Conservation (phyloP, 306 rosid species). For the Lathyrus sativus region DNA sequence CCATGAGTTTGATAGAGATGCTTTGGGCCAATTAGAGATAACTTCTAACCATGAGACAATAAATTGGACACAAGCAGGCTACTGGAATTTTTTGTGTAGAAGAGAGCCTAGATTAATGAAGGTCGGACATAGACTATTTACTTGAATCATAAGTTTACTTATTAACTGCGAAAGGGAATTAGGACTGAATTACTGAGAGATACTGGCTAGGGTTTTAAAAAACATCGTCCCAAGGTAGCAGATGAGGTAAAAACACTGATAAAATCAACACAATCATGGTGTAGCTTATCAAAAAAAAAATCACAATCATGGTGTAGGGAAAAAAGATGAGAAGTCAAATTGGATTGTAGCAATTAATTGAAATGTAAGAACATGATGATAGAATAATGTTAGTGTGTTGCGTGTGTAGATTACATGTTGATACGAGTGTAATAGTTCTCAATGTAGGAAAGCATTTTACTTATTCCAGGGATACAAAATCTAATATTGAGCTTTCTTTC, state of each 20-base stretch:
- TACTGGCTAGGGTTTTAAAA: not conserved
- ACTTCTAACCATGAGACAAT: not conserved
- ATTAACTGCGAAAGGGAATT: too few relatives aligned
- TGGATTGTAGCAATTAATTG: not conserved
- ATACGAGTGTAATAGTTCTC: not conserved
- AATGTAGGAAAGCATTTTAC: not conserved
- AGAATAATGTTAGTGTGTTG: not conserved
- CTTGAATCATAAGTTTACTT: not conserved
- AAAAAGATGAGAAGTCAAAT: not conserved
- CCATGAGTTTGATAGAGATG: not conserved
- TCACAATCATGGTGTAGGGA: too few relatives aligned
- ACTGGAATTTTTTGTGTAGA: not conserved
- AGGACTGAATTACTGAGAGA: not conserved
- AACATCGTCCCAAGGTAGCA: not conserved
- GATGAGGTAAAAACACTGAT: not conserved
- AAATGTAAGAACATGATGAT: not conserved
- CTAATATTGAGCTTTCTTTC: not conserved
- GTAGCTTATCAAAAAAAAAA: too few relatives aligned
- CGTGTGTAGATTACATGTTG: not conserved
- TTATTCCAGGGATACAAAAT: not conserved
- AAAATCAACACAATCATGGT: not conserved
- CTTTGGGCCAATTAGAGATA: not conserved
- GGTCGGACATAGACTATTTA: not conserved
- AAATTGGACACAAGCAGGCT: not conserved
- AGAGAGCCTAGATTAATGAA: not conserved